Percentiles rank a stretch among this genome's conserved stretches.
Conservation (phyloP, 768 basidiomycete genomes). For the Trichaptum fuscoviolaceum region DNA sequence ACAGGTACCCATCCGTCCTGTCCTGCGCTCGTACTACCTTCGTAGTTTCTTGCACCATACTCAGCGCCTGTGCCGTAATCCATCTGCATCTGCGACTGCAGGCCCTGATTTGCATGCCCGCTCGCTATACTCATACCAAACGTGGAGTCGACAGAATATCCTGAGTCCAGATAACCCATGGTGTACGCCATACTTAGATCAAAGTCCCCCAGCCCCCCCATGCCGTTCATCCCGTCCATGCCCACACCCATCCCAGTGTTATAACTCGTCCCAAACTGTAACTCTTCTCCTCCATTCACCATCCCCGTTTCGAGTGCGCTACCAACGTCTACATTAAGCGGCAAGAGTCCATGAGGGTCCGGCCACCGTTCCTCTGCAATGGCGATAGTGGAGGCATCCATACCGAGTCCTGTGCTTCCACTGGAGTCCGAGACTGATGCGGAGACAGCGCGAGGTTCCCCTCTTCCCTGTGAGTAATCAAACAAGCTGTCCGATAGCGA, state of each 20-base stretch:
- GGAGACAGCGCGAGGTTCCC: neutral
- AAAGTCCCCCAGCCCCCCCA: neutral
- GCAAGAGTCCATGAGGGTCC: neutral
- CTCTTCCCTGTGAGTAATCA: neutral
- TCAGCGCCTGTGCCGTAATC: neutral
- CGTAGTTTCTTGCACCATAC: neutral
- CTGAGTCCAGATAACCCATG: neutral
- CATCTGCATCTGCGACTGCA: neutral
- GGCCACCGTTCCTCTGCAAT: neutral
- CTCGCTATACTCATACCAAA: neutral
- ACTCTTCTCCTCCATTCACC: neutral
- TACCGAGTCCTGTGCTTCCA: neutral
- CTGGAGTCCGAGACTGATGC: neutral
- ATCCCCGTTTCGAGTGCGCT: neutral
- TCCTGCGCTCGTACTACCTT: too few relatives aligned
- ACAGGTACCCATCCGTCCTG: neutral
- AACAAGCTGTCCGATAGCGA: neutral
- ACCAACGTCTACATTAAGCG: neutral
- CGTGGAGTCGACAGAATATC: neutral
- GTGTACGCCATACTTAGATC: neutral
- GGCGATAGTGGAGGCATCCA: neutral
- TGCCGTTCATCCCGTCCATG: neutral
- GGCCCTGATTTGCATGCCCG: too few relatives aligned
- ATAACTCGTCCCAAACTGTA: neutral
- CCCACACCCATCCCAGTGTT: neutral